Evolutionary conservation across 306 rosid genomes (phyloP), one percentile per base, ranked within the genome.

Genomic region (Casuarina equisetifolia): DNA sequence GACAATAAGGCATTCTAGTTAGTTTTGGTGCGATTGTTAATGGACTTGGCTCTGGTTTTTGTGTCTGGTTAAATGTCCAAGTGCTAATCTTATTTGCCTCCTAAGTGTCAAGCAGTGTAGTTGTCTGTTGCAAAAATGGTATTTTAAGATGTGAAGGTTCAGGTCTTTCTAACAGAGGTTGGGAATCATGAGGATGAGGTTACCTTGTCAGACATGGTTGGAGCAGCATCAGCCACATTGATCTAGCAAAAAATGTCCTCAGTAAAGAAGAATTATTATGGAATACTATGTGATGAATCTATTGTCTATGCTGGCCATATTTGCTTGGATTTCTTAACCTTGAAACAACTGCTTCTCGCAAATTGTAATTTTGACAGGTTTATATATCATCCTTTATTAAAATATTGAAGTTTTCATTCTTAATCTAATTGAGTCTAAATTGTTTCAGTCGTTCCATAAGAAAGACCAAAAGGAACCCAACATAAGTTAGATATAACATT

Each of bases 11-110:
- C 68, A 58, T 83, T 73, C 54, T 67, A 72, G 40, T 72, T 71
- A 46, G 40, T 79, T 25, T 76, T 73, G 73, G 75, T 74, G 77
- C 81, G 70, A 70, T 7, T 81, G 69, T 11, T 38, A 68, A 53
- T 81, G 75, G 55, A 54, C 69, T 83, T 66, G 61, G 66, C 80
- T 76, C 48, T 73, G 69, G 59, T 85, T 12, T 25, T 79, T 74
- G 66, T 58, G n/a, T 83, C 66, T 72, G 69, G 63, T 78, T 78
- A 45, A 76, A 75, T 66, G 72, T 53, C 72, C 75, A 80, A 71
- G 81, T 75, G 59, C 69, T 78, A 53, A 49, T 61, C 63, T 72
- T 68, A 46, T 74, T 64, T 71, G 51, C 53, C 35, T 49, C 55
- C 61, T 32, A 32, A 16, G 61, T 13, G 69, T 62, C 69, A 62